Conservation (phyloP, 1,284 basidiomycete genomes). For the Cystobasidium slooffiae region DNA sequence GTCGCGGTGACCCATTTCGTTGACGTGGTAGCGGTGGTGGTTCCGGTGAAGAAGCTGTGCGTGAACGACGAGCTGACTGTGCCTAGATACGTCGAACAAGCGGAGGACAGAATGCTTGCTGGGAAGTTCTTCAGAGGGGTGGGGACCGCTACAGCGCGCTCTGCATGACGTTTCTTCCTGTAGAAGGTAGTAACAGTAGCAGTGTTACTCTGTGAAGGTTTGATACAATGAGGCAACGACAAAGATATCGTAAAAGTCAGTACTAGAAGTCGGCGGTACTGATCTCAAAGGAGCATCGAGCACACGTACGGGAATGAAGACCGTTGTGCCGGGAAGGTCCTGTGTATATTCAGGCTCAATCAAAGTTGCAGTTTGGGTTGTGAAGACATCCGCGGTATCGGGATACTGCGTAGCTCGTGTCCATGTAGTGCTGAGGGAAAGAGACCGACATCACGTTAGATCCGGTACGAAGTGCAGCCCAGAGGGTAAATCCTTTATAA, state of each 20-base stretch:
- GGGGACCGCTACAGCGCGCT: conserved; percentile 15
- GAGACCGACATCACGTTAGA: not conserved
- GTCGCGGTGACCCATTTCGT: conserved; percentile 23
- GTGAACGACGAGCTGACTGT: conserved; percentile 13
- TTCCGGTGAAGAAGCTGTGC: conserved; percentile 24
- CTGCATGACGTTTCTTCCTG: conserved; percentile 12
- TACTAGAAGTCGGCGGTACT: not conserved
- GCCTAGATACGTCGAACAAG: conserved; percentile 27
- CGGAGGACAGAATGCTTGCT: conserved; percentile 13
- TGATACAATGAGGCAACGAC: not conserved
- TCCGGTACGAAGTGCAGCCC: not conserved
- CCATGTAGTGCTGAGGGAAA: conserved; percentile 10
- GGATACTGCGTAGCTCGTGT: conserved; percentile 18
- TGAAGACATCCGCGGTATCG: not conserved
- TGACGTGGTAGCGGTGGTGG: conserved; percentile 7
- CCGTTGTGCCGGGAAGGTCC: conserved; percentile 9
- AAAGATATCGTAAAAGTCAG: not conserved
- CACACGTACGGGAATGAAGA: conserved; percentile 3
- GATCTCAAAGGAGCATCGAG: not conserved
- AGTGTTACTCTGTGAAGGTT: conserved; percentile 11
- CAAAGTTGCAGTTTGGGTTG: conserved; percentile 15
- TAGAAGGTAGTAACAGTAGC: conserved; percentile 14
- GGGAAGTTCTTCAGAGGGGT: conserved; percentile 14
- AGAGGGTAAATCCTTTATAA: too few species aligned
- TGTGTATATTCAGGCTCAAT: conserved; percentile 18